phyloP scores from a whole-genome alignment of 805 yeast species.

The Kregervanrija pseudodelftensis region DNA sequence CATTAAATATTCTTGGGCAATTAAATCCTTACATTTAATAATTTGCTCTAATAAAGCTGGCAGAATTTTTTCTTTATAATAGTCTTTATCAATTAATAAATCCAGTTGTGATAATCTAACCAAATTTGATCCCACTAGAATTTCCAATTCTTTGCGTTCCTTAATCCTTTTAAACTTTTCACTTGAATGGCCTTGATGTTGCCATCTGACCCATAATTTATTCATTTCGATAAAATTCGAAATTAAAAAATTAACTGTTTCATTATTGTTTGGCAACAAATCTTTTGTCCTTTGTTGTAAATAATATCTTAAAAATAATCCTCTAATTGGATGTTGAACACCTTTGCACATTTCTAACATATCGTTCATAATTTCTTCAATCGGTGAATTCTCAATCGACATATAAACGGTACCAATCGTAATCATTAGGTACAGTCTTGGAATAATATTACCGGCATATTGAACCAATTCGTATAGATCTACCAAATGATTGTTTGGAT shows the following conservation, averaged over 20 bases:
- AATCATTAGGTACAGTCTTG: conserved; percentile 88
- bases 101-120: conserved; percentile 85
- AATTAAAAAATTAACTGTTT: conserved; percentile 55
- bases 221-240: conserved; percentile 95
- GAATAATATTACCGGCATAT: conserved; percentile 89
- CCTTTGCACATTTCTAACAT: conserved; percentile 98
- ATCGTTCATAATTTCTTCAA: conserved; percentile 82
- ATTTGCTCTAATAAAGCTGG: conserved; percentile 85
- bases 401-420: conserved; percentile 90
- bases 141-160: conserved; percentile 85
- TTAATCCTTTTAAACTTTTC: conserved; percentile 66
- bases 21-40: conserved; percentile 81
- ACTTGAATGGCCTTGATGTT: conserved; percentile 88
- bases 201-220: conserved; percentile 93
- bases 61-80: conserved; percentile 47
- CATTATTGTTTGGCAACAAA: conserved; percentile 38
- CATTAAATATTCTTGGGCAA: conserved; percentile 86
- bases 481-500: conserved; percentile 66
- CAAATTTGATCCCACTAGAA: conserved; percentile 86
- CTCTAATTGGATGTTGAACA: conserved; percentile 91
- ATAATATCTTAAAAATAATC: conserved; percentile 84
- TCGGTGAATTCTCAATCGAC: conserved; percentile 70
- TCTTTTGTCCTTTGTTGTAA: conserved; percentile 77
- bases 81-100: conserved; percentile 47
- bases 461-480: conserved; percentile 93